Base-by-base conservation (phyloP, 768 basidiomycete species). In the Amanita polypyramis region DNA sequence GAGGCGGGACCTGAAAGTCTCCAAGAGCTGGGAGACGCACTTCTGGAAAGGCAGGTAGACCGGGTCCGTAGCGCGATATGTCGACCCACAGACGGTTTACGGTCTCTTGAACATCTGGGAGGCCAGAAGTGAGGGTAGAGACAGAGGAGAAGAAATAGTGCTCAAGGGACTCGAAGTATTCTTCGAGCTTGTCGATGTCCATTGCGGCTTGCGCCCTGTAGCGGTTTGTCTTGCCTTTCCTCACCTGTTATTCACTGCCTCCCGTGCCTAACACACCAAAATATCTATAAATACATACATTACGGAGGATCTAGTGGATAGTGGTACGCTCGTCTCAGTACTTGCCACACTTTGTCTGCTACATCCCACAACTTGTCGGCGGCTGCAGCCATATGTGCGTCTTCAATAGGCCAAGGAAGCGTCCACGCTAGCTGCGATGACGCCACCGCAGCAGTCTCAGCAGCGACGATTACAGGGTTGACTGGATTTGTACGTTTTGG, bases 31-130 rank as follows among this genome's bases (percentile, higher is more conserved):
- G 80, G 39, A 85, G 65, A 54, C 66, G 74, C 46, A 74, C 64
- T 10, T 73, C 72, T 33, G 69, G 70, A 51, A 77, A 70, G 15
- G 70, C 61, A 15, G 75, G 72, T 55, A 88, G 70, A 38, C 75
- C 73, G 14, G 84, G 86, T 19, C 89, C 87, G 60, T 85, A 89
- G 49, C 89, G 80, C 40, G 84, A 74, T 52, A 92, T 77, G 58
- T 92, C 88, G 19, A 77, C 63, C 83, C 85, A 89, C 48, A 90
- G 69, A 20, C 79, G 74, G 54, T 84, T 74, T 17, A 81, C 62
- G 25, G 77, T 73, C 51, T 87, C 82, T 49, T 77, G 75, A 40
- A 87, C 66, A 54, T 72, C 76, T 34, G 80, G 78, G 39, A 87
- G 65, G 55, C 78, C 76, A 25, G 77, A 70, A 0, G 77, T 74